Base-by-base conservation (phyloP, 208 protist species). In the Acanthamoeba quina region DNA sequence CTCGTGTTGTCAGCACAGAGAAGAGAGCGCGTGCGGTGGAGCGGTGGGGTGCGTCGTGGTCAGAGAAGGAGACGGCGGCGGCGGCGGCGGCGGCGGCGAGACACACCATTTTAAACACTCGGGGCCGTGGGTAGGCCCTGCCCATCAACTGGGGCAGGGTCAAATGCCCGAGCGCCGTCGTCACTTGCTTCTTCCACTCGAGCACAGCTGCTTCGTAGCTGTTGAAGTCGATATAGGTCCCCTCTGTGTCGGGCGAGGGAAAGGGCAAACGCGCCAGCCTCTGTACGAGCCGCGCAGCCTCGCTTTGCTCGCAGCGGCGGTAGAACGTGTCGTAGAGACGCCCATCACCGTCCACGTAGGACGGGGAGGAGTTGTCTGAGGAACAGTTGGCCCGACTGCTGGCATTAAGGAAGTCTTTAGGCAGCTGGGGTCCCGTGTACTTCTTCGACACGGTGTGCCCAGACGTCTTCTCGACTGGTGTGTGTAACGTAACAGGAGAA, bases 121-220 rank as follows among this genome's bases (percentile, higher is more conserved):
- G 74, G 9, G 74, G 74, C 0, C 74, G 74, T 37, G 31, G 29
- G 37, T 83, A 83, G 4, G 31, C 13, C 10, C 74, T 10, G 31
- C 74, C 74, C 74, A 83, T 34, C 15, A 47, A 13, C 29, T 29
- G 37, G 15, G 74, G 74, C 37, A 83, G n/a, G 37, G 9, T 19
- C 34, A 83, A 26, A 10, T 34, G n/a, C 24, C 24, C n/a, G 15
- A 83, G n/a, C 10, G 31, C 37, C 21, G 37, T 41, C 15, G 10
- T 9, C 34, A 83, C 74, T 31, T 83, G 7, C 15, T 83, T 83
- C 74, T 83, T 83, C 74, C 74, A 83, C 19, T 83, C 74, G 6
- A 83, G 15, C 24, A 83, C 31, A 1, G 37, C 44, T 52, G 13
- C 37, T 26, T 83, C 74, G 44, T 83, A 83, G 74, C 37, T 9